Evolutionary conservation across 257 asterid species (phyloP).

Genomic region (Petunia axillaris): DNA sequence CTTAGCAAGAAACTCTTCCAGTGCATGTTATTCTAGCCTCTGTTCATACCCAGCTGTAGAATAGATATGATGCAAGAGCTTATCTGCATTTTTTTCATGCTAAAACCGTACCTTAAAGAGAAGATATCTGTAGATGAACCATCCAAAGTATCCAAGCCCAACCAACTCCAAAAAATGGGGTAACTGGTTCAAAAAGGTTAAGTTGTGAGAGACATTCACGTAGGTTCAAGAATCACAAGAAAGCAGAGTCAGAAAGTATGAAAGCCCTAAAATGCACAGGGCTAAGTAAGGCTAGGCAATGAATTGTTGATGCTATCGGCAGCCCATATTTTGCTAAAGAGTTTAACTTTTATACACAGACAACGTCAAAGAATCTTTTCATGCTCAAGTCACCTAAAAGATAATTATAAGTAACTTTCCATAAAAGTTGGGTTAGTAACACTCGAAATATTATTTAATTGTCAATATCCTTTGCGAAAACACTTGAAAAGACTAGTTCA

Average conservation of each 20-base stretch:
- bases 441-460: background rate
- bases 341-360: no score
- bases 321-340: background rate
- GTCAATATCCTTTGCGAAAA: background rate
- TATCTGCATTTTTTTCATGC: background rate
- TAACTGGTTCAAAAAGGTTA: slow-evolving; percentile 22
- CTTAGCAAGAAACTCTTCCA: background rate
- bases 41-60: background rate
- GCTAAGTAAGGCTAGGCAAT: background rate
- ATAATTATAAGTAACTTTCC: background rate
- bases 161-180: slow-evolving; percentile 34
- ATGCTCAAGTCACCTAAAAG: background rate
- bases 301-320: background rate
- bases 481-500: background rate
- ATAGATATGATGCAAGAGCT: background rate
- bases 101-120: slow-evolving; percentile 32
- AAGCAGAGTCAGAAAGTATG: background rate
- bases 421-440: background rate
- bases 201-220: background rate
- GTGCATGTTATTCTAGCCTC: background rate
- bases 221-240: slow-evolving; percentile 9
- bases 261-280: background rate
- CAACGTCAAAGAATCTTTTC: background rate
- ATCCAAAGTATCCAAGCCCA: slow-evolving; percentile 37
- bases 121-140: slow-evolving; percentile 35